Base-by-base conservation (phyloP, 495 filamentous ascomycete species). In the Penicillium dipodomyicola region DNA sequence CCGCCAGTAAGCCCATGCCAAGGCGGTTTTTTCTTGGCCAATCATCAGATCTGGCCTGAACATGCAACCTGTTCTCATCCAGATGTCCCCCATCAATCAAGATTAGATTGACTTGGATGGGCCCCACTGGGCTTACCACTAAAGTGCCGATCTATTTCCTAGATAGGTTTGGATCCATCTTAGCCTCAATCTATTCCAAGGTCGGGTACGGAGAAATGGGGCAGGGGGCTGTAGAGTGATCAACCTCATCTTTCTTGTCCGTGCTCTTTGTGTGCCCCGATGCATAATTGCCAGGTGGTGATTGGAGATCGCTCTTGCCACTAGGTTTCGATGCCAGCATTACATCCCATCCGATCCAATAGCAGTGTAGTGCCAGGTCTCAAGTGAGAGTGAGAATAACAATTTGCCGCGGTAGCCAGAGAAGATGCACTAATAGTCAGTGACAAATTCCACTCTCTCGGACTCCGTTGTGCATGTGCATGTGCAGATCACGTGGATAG, bases 51-150 rank as follows among this genome's bases (percentile, higher is more conserved):
- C 23, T 9, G 8, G 4, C 6, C 27, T 17, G 7, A 9, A 8
- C 14, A 25, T 27, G 23, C 15, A 46, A 2, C 4, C 25, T 5
- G 11, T 11, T 20, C 41, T 33, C 30, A 33, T 43, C 41, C 41
- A 42, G 40, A 43, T 22, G 12, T 43, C 4, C 20, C 20, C 41
- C 41, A 29, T 47, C 14, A 47, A 47, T 47, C 25, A 47, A 47
- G 44, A 29, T 29, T 47, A 47, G 44, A 47, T 47, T 47, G 44
- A 29, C 44, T 27, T 47, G 44, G 44, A 47, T 2, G 15, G 7
- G 15, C 25, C 15, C 44, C 44, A 47, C 44, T 4, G 25, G 14
- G 23, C 1, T 8, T n/a, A 17, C 25, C n/a, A 29, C 15, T 25
- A 4, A 1, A 5, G 8, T 17, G 41, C 4, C 20, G 44, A 47